These are phyloP conservation scores for Fusarium succisae DNA, from an alignment of 2,329 filamentous ascomycete genomes.

Conservation along the genomic window DNA sequence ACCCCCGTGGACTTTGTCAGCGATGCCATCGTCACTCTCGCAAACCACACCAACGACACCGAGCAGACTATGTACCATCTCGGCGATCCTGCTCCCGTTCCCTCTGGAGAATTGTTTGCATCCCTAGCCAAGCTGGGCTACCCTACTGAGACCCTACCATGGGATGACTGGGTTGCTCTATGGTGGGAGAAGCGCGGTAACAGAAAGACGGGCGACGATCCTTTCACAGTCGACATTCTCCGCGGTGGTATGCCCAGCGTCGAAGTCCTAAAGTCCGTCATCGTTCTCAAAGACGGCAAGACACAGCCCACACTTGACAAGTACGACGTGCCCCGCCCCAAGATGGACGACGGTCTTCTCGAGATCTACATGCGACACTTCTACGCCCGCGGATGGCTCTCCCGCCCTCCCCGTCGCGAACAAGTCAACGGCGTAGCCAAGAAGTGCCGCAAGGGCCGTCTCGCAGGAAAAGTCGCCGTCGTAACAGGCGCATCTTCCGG, in stretches of 20 bases:
- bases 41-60: slow-evolving; percentile 68
- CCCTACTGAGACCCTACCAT: slow-evolving; percentile 70
- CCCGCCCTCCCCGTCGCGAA: slow-evolving; percentile 65
- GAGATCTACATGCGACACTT: slow-evolving; percentile 84
- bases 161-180: slow-evolving; percentile 77
- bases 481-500: slow-evolving; percentile 84
- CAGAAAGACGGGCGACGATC: slow-evolving; percentile 72
- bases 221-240: slow-evolving; percentile 81
- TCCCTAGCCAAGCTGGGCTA: slow-evolving; percentile 75
- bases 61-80: slow-evolving; percentile 77
- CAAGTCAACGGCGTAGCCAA: slow-evolving; percentile 41
- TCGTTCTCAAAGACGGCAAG: slow-evolving; percentile 75
- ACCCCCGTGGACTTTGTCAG: slow-evolving; percentile 85
- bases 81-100: slow-evolving; percentile 75
- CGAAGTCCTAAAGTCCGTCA: slow-evolving; percentile 75
- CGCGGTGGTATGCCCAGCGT: slow-evolving; percentile 82
- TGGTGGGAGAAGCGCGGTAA: slow-evolving; percentile 77
- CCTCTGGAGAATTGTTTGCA: slow-evolving; percentile 72
- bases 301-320: slow-evolving; percentile 68
- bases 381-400: slow-evolving; percentile 81
- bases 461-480: slow-evolving; percentile 76
- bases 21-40: slow-evolving; percentile 75
- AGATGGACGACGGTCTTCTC: slow-evolving; percentile 74
- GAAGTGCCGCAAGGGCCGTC: slow-evolving; percentile 59
- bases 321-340: slow-evolving; percentile 68